Evolutionary conservation across 2,329 filamentous ascomycete species (phyloP), one percentile per base, ranked within the genome.

Genomic region (Talaromyces amestolkiae): DNA sequence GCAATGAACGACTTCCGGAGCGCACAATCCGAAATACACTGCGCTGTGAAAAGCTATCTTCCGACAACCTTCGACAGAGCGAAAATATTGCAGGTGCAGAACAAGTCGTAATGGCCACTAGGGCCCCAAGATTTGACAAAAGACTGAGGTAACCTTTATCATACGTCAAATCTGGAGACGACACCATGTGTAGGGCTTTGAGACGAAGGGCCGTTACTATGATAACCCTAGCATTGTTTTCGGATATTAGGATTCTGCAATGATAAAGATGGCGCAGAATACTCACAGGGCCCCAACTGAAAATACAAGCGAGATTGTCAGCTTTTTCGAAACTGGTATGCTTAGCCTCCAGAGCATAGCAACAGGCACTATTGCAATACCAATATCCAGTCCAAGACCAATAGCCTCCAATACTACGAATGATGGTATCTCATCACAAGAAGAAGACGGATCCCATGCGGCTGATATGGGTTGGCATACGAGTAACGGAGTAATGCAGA

Each of bases 401-500:
- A 51, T 54, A 15, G 35, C 61, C 24, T 63, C 61, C 19, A 63
- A 17, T 22, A 37, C 35, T 17, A 63, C 24, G 31, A 43, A 63
- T 22, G 61, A 56, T 1, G 37, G 47, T n/a, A 56, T 53, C 47
- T 63, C 60, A 39, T 54, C 51, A n/a, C 47, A 54, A 3, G 47
- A 63, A 45, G 47, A 63, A 33, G 33, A 63, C 47, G 60, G 60
- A 54, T 63, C 47, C 60, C 47, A 63, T 11, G 60, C 60, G 33
- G 47, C 47, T 22, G 60, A 56, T 15, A 63, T 13, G 17, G 60
- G 47, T 22, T 10, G 31, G 15, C 60, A 63, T 17, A 62, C 15
- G 17, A 63, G 49, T 33, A 63, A 19, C 11, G 61, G 51, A 2
- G 17, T 56, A 3, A 63, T 35, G 15, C 51, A 54, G 2, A 56